A percentile compares a stretch with the other conserved stretches of the same genome.
These are phyloP conservation scores for Phytophthora cactorum DNA, from an alignment of 352 stramenopile genomes.

Conservation along the genomic window DNA sequence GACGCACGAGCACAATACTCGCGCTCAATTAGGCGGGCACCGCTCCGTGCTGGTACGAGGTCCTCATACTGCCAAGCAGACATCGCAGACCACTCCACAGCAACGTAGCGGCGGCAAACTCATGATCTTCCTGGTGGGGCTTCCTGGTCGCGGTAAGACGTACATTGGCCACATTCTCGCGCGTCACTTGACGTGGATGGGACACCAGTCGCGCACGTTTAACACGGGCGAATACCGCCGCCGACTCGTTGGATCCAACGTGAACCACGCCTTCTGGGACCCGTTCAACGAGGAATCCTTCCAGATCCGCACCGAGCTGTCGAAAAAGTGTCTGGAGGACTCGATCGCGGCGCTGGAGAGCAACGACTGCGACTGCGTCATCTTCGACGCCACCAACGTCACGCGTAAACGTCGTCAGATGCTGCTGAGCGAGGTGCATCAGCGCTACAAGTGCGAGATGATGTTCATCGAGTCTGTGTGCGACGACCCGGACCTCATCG, in stretches of 20 bases:
- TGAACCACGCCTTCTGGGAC: slow-evolving; percentile 86
- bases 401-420: slow-evolving; percentile 72
- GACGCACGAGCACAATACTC: slow-evolving; percentile 78
- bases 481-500: slow-evolving; percentile 73
- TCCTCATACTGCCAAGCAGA: slow-evolving; percentile 39
- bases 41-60: slow-evolving; percentile 65
- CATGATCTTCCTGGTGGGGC: slow-evolving; percentile 81
- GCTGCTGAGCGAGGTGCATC: slow-evolving; percentile 56
- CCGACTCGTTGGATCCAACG: slow-evolving; percentile 61
- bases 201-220: slow-evolving; percentile 81
- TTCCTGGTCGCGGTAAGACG: slow-evolving; percentile 84
- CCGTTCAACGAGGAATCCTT: slow-evolving; percentile 76
- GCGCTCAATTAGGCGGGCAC: slow-evolving; percentile 73
- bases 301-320: slow-evolving; percentile 72
- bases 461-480: slow-evolving; percentile 89
- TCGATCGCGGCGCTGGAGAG: slow-evolving; percentile 69
- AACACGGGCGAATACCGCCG: slow-evolving; percentile 87
- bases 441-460: slow-evolving; percentile 79
- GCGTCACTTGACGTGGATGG: slow-evolving; percentile 88
- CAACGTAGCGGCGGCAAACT: slow-evolving; percentile 70
- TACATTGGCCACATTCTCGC: slow-evolving; percentile 86
- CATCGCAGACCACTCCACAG: slow-evolving; percentile 35
- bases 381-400: slow-evolving; percentile 88
- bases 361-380: slow-evolving; percentile 78
- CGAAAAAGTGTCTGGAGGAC: slow-evolving; percentile 75